A percentile compares a stretch with the other conserved stretches of the same genome.
Conservation (phyloP, 257 asterid genomes). For the Coffea canephora region DNA sequence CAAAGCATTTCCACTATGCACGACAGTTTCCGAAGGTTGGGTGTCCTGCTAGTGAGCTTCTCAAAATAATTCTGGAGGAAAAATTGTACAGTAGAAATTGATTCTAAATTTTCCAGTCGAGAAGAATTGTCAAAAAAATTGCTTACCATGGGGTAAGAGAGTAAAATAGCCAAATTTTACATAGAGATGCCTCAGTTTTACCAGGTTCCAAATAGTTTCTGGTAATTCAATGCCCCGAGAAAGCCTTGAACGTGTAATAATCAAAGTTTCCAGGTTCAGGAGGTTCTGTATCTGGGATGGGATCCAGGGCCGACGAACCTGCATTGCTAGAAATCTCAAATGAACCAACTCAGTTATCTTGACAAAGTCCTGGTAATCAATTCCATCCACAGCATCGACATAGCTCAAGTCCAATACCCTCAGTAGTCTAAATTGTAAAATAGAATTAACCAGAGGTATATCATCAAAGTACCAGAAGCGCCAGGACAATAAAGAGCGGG, state of each 20-base stretch:
- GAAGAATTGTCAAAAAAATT: not conserved
- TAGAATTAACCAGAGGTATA: not conserved
- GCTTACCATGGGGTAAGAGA: not conserved
- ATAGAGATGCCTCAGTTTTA: not conserved
- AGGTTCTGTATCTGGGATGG: not conserved
- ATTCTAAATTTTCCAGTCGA: not conserved
- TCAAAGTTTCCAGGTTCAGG: not conserved
- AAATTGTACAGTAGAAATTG: not conserved
- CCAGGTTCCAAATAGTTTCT: not conserved
- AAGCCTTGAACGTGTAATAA: no score
- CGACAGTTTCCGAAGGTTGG: no score
- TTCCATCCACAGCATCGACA: no score
- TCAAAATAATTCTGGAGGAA: not conserved
- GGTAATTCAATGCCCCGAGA: not conserved
- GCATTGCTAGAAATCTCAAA: not conserved
- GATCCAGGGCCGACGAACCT: fast-evolving
- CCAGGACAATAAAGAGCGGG: not conserved
- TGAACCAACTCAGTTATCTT: not conserved
- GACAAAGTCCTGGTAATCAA: no score
- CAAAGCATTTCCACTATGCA: no score
- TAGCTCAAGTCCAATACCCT: no score
- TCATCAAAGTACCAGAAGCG: no score
- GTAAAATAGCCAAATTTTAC: not conserved
- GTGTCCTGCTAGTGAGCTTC: no score
- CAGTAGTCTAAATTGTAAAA: no score